Evolutionary conservation across 495 filamentous ascomycete genomes (phyloP).

Genomic region (Chaetomium cochliodes): DNA sequence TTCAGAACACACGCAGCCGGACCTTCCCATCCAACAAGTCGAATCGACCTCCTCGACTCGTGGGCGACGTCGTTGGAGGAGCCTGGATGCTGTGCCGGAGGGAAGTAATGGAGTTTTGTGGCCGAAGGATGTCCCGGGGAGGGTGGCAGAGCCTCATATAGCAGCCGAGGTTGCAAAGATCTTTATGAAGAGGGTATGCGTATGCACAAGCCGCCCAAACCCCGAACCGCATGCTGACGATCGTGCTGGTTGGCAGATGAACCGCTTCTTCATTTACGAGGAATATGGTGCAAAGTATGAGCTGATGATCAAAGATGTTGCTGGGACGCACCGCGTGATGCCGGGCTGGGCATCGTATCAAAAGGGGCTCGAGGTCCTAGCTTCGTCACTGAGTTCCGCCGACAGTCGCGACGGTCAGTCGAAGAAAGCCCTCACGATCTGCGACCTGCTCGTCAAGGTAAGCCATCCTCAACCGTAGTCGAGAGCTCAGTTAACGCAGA

Average conservation of each 20-base stretch:
- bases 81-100: slow-evolving; percentile 60
- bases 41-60: slow-evolving; percentile 24
- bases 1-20: slow-evolving; percentile 57
- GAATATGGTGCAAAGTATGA: slow-evolving; percentile 88
- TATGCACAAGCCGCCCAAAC: neutral
- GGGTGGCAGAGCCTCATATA: slow-evolving; percentile 67
- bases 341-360: slow-evolving; percentile 80
- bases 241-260: slow-evolving; percentile 53
- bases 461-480: slow-evolving; percentile 14
- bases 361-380: slow-evolving; percentile 82
- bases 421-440: slow-evolving; percentile 73
- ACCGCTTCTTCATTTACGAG: slow-evolving; percentile 79
- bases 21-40: slow-evolving; percentile 28
- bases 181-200: slow-evolving; percentile 68
- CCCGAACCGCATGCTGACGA: neutral
- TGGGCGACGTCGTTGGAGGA: slow-evolving; percentile 57
- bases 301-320: slow-evolving; percentile 71
- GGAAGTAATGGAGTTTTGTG: slow-evolving; percentile 42
- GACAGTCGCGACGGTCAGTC: slow-evolving; percentile 61
- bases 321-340: slow-evolving; percentile 63
- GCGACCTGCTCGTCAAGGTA: slow-evolving; percentile 91
- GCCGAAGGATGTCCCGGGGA: slow-evolving; percentile 49
- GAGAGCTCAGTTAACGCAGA: slow-evolving; percentile 24
- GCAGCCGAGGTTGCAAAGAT: slow-evolving; percentile 73
- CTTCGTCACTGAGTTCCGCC: slow-evolving; percentile 68